phyloP scores from a whole-genome alignment of 2,329 filamentous ascomycete genomes.

The Trichoderma sp. region DNA sequence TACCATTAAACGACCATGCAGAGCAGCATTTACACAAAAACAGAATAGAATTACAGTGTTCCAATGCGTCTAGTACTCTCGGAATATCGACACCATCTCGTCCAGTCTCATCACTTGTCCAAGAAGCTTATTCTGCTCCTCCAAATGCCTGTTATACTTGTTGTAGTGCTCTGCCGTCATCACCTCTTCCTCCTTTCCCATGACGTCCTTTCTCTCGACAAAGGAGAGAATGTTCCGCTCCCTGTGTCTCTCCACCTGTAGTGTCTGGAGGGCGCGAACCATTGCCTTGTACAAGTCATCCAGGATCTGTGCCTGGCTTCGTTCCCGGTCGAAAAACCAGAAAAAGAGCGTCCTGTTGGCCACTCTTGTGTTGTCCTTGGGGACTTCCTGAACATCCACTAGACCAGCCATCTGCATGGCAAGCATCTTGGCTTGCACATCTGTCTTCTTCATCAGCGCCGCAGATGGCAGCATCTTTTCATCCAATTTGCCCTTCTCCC shows the following conservation, averaged over 20 bases:
- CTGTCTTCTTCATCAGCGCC: slow-evolving; percentile 78
- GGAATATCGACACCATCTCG: slow-evolving; percentile 75
- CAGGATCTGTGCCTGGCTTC: slow-evolving; percentile 66
- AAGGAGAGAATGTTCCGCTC: slow-evolving; percentile 73
- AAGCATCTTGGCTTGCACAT: slow-evolving; percentile 80
- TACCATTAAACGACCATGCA: neutral
- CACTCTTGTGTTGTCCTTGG: slow-evolving; percentile 77
- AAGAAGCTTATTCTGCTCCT: slow-evolving; percentile 69
- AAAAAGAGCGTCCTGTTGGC: slow-evolving; percentile 84
- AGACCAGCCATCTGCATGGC: slow-evolving; percentile 83
- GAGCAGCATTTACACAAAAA: neutral
- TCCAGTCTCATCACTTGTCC: slow-evolving; percentile 79
- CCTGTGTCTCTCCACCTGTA: slow-evolving; percentile 70
- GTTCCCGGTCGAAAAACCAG: slow-evolving; percentile 82
- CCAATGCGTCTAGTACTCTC: slow-evolving; percentile 61
- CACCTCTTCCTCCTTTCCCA: slow-evolving; percentile 77
- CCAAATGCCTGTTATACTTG: slow-evolving; percentile 56
- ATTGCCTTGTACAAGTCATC: slow-evolving; percentile 88
- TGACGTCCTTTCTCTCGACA: slow-evolving; percentile 80
- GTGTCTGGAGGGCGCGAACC: slow-evolving; percentile 76
- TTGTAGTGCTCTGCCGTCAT: slow-evolving; percentile 71
- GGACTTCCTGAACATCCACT: slow-evolving; percentile 90
- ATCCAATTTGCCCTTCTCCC: slow-evolving; percentile 87
- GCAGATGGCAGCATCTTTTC: slow-evolving; percentile 82
- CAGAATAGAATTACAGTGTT: neutral